phyloP scores from a whole-genome alignment of 177 flowering plant species.

The Vitis hybrid region DNA sequence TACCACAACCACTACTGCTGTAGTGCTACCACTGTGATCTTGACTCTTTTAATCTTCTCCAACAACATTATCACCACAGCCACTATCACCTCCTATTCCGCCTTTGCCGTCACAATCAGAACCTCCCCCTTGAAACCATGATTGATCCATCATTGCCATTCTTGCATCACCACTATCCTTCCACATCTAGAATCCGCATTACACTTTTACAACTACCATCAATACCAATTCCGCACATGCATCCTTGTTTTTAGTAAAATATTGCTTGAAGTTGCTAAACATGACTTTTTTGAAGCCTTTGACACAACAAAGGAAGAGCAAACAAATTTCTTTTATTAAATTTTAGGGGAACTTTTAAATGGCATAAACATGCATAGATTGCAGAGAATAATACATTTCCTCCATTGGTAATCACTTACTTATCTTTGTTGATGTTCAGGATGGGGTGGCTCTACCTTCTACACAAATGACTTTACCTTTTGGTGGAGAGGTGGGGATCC shows the following conservation, averaged over 20 bases:
- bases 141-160: neutral
- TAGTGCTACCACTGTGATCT: no score
- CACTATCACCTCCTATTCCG: no score
- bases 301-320: neutral
- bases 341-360: neutral
- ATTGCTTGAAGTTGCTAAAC: neutral
- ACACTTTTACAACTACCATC: neutral
- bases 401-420: neutral
- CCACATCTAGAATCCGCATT: neutral
- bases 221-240: neutral
- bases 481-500: conserved; percentile 86
- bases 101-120: no score
- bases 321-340: neutral
- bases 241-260: neutral
- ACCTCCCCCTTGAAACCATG: neutral
- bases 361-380: neutral
- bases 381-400: neutral
- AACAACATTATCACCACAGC: no score
- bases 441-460: conserved; percentile 86
- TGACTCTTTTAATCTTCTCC: no score
- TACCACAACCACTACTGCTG: neutral
- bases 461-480: conserved; percentile 77
- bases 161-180: neutral
- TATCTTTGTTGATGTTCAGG: conserved; percentile 48
- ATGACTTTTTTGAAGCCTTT: neutral